A percentile compares a stretch with the other conserved stretches of the same genome.
Conservation (phyloP, 257 asterid species). For the Echites panduratus region DNA sequence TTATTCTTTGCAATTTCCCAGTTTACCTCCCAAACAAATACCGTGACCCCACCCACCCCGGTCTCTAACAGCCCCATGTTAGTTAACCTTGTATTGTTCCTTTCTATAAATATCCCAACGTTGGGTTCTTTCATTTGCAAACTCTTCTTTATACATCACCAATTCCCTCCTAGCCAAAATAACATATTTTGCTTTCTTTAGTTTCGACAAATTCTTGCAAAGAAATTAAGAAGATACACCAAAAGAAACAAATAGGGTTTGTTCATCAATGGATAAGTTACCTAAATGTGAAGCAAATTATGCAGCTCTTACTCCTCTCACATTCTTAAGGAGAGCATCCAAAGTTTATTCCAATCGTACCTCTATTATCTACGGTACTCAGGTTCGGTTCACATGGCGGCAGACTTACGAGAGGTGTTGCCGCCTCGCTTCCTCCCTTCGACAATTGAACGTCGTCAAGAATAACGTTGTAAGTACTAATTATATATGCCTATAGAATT, state of each 20-base stretch:
- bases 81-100: not conserved
- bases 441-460: conserved; percentile 38
- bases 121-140: not conserved
- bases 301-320: conserved; percentile 62
- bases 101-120: not conserved
- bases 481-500: not conserved
- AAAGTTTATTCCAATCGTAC: conserved; percentile 47
- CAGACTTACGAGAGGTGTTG: conserved; percentile 49
- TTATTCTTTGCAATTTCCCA: conserved; percentile 29
- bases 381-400: conserved; percentile 54
- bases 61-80: too few species aligned
- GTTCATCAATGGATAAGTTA: conserved; percentile 38
- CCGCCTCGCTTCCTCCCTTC: conserved; percentile 74
- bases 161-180: not conserved
- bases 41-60: not conserved
- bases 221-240: too few species aligned
- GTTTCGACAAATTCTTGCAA: not conserved
- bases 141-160: too few species aligned
- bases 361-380: conserved; percentile 44
- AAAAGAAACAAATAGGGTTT: too few species aligned
- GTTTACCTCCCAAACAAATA: not conserved
- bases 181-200: not conserved
- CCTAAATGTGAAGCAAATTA: conserved; percentile 70
- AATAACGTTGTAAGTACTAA: conserved; percentile 57
- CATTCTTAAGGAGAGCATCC: conserved; percentile 64